Base-by-base conservation (phyloP, 352 stramenopile species). In the Pythium folliculosum region DNA sequence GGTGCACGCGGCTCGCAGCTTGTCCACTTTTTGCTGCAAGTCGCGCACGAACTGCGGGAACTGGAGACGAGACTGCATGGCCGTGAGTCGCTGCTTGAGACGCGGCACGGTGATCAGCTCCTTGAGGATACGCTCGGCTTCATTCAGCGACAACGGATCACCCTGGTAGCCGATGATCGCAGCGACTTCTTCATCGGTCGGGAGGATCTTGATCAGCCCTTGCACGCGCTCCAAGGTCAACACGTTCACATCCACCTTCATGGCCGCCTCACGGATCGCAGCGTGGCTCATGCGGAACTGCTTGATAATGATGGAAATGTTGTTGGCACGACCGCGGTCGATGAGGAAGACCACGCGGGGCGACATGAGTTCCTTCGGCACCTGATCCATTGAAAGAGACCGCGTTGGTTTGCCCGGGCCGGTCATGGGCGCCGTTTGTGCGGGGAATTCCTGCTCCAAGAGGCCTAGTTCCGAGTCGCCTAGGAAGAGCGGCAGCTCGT, bases 281-380 rank as follows among this genome's bases (percentile, higher is more conserved):
- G 81, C 75, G 50, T 92, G 86, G 77, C 82, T 97, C 79, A 99
- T 97, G 50, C 96, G 90, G 48, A 99, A 92, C 69, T 97, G 90
- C 69, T 97, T 97, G 47, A 99, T 84, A 69, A 98, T 98, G 69
- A 99, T 99, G 19, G 95, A 97, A n/a, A 98, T 96, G 61, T 95
- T 95, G 70, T 93, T 93, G 7, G 85, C 82, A 5, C 85, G 71
- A 2, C 70, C 78, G 22, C 85, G 77, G 32, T 93, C 85, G 57
- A 93, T 93, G 43, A 93, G 62, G 60, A 91, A 93, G 5, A 93
- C 81, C 14, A 93, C 61, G 8, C 78, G 77, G 10, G 85, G 85
- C 1, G 85, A 91, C 8, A 65, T 56, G 1, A 86, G 30, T 19
- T 73, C 72, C 54, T 76, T 77, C 5, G 72, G 72, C 14, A 66